phyloP scores from a whole-genome alignment of 441 rosid genomes.

The Francoa sonchifolia region DNA sequence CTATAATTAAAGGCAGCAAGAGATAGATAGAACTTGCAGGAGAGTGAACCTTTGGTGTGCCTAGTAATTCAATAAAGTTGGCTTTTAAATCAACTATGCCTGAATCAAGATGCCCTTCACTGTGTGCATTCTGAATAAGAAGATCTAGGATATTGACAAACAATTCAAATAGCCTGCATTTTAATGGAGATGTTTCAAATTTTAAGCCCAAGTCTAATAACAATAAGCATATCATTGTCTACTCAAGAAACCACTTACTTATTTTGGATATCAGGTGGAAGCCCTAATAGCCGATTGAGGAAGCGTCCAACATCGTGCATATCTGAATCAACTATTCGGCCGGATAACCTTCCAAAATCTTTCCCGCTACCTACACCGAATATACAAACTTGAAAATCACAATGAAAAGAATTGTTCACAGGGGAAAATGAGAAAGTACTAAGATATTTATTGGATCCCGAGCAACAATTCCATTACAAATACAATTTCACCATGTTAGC shows the following conservation, averaged over 20 bases:
- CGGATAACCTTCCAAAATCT: constrained; percentile 65
- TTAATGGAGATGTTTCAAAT: constrained; percentile 14
- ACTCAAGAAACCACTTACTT: constrained; percentile 31
- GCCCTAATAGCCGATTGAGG: constrained; percentile 86
- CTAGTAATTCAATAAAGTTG: constrained; percentile 61
- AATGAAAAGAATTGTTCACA: not conserved
- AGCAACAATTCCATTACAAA: no score
- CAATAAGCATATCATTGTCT: constrained; percentile 8
- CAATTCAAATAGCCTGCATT: constrained; percentile 79
- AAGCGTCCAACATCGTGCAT: constrained; percentile 99
- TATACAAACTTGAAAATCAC: constrained; percentile 7
- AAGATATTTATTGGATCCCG: no score
- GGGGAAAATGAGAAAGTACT: no score
- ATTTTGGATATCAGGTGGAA: constrained; percentile 95
- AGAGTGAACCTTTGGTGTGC: constrained; percentile 68
- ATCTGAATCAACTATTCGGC: constrained; percentile 95
- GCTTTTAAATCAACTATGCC: constrained; percentile 97
- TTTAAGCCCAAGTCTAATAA: constrained; percentile 6
- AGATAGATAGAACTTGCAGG: constrained; percentile 16
- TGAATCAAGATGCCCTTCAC: constrained; percentile 87
- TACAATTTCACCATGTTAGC: not conserved
- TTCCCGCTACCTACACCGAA: constrained; percentile 62
- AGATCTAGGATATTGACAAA: constrained; percentile 84
- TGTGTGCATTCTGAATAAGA: constrained; percentile 86
- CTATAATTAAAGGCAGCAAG: constrained; percentile 10